These are phyloP conservation scores for Backusella psychrophila DNA, from an alignment of 192 early-diverging fungal genomes.

Conservation along the genomic window DNA sequence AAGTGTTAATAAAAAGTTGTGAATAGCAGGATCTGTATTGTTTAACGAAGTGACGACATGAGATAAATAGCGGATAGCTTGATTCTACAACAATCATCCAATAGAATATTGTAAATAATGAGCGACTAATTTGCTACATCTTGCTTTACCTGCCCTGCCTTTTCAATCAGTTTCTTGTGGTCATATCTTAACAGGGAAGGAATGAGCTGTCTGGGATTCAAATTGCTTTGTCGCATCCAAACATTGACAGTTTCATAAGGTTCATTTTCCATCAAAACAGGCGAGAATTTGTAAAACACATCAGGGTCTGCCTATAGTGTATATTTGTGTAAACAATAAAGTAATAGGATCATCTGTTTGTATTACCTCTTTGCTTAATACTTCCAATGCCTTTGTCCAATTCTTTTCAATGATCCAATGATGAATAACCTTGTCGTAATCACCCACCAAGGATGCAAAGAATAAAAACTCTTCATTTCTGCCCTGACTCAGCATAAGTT, in stretches of 20 bases:
- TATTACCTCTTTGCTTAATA: slow-evolving; percentile 72
- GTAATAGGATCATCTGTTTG: not conserved
- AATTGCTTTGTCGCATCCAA: slow-evolving; percentile 81
- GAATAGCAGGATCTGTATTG: slow-evolving; percentile 86
- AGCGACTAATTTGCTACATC: no score
- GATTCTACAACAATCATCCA: slow-evolving; percentile 51
- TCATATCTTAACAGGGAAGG: slow-evolving; percentile 88
- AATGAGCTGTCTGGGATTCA: slow-evolving; percentile 83
- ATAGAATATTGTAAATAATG: no score
- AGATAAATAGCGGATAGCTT: slow-evolving; percentile 86
- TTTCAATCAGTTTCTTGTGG: slow-evolving; percentile 37
- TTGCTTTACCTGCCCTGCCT: slow-evolving; percentile 26
- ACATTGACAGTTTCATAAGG: slow-evolving; percentile 84
- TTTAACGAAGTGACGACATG: slow-evolving; percentile 74
- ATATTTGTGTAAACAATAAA: not conserved
- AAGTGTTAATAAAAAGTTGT: slow-evolving; percentile 88
- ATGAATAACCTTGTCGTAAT: slow-evolving; percentile 83
- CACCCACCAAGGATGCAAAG: slow-evolving; percentile 80
- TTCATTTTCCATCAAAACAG: slow-evolving; percentile 78
- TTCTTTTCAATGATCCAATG: slow-evolving; percentile 82
- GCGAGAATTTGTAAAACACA: slow-evolving; percentile 87
- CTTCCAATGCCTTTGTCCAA: slow-evolving; percentile 72
- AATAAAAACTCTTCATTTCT: slow-evolving; percentile 76
- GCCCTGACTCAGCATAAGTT: slow-evolving; percentile 85
- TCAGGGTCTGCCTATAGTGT: slow-evolving; percentile 62